Conservation (phyloP, 2,329 filamentous ascomycete genomes). For the Thielaviopsis musarum region DNA sequence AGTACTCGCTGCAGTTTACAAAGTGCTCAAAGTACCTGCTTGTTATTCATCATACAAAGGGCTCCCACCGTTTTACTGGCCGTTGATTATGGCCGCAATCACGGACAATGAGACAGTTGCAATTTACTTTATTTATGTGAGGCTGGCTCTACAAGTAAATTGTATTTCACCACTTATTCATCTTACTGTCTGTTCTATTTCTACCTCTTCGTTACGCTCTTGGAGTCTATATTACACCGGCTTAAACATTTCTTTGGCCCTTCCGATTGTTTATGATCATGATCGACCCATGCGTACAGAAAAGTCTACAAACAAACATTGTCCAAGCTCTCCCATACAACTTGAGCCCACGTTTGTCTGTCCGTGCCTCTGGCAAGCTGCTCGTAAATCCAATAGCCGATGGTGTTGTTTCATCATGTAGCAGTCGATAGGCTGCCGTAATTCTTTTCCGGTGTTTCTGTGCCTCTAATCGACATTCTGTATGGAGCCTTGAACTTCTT, state of each 20-base stretch:
- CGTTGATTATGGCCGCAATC: not conserved
- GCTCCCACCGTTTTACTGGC: not conserved
- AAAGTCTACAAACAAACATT: not conserved
- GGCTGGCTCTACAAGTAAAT: not conserved
- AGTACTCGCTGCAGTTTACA: not conserved
- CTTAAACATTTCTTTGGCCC: not conserved
- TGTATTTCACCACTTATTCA: no score
- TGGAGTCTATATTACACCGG: not conserved
- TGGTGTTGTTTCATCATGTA: not conserved
- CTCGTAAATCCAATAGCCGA: not conserved
- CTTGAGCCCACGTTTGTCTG: not conserved
- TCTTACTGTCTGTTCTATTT: no score
- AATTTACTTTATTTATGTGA: not conserved
- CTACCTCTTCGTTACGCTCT: no score
- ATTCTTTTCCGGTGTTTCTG: not conserved
- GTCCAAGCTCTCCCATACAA: not conserved
- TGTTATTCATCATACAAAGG: not conserved
- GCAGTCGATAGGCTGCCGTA: not conserved
- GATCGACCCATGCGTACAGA: not conserved
- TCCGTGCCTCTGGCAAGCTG: not conserved
- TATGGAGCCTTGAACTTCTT: not conserved
- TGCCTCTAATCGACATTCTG: not conserved
- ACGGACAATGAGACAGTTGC: not conserved
- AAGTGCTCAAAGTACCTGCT: no score
- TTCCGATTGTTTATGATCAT: no score